phyloP scores from a whole-genome alignment of 495 filamentous ascomycete species.

The Rhypophila decipiens region DNA sequence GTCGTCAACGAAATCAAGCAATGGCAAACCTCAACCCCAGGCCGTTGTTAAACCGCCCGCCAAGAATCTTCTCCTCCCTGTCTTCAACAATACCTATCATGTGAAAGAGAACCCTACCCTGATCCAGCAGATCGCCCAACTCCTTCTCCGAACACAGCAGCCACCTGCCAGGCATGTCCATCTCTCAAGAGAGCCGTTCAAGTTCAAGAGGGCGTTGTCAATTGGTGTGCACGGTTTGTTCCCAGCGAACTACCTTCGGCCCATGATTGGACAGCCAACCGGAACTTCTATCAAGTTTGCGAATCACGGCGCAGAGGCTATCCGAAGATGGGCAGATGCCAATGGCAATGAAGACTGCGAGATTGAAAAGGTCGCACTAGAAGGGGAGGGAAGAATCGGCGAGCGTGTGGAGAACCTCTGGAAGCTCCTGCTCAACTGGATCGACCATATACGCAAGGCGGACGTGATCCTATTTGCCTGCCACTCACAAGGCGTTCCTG shows the following conservation, averaged over 20 bases:
- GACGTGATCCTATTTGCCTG: conserved; percentile 87
- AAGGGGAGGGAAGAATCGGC: conserved; percentile 94
- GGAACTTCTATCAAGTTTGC: conserved; percentile 93
- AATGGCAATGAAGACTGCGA: conserved; percentile 57
- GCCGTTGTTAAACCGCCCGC: conserved; percentile 27
- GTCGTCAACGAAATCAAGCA: conserved; percentile 21
- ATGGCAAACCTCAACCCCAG: conserved; percentile 27
- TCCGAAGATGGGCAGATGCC: conserved; percentile 69
- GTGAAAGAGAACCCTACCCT: conserved; percentile 64
- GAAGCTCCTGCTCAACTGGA: conserved; percentile 93
- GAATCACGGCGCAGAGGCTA: conserved; percentile 76
- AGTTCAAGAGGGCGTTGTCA: conserved; percentile 75
- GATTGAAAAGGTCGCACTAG: conserved; percentile 87
- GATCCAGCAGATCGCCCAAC: conserved; percentile 60
- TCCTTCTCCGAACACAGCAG: conserved; percentile 57
- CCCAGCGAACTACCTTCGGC: conserved; percentile 75
- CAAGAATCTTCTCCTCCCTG: conserved; percentile 63
- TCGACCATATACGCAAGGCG: conserved; percentile 77
- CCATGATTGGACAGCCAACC: conserved; percentile 86
- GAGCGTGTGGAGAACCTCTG: conserved; percentile 87
- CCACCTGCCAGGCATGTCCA: conserved; percentile 62
- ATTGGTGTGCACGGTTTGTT: conserved; percentile 96
- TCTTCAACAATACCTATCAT: conserved; percentile 61
- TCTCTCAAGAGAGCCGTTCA: conserved; percentile 60
- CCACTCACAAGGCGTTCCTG: conserved; percentile 93